Conservation (phyloP, 1,284 basidiomycete genomes). For the Malassezia cuniculi region DNA sequence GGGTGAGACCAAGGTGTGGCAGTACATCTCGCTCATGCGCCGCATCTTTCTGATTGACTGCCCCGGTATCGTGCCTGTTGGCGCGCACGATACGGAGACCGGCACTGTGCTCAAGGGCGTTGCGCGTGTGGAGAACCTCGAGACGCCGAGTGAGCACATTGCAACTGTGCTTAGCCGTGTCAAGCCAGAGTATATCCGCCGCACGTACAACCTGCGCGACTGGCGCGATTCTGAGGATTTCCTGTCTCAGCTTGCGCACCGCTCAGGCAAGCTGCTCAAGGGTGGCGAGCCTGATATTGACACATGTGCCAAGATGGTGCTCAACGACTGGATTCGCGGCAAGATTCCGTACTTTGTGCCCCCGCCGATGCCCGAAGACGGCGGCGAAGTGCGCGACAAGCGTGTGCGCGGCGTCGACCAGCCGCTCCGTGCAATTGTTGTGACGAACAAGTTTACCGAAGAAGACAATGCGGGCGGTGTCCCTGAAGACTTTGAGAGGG, state of each 20-base stretch:
- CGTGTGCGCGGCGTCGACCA: conserved; percentile 52
- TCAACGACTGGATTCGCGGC: conserved; percentile 95
- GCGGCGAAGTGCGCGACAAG: conserved; percentile 27
- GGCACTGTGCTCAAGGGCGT: conserved; percentile 92
- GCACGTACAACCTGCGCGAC: conserved; percentile 59
- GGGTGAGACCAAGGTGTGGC: conserved; percentile 99
- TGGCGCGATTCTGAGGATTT: conserved; percentile 59
- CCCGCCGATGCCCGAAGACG: conserved; percentile 47
- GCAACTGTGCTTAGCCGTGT: conserved; percentile 74
- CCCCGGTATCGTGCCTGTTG: conserved; percentile 91
- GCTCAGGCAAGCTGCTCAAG: conserved; percentile 80
- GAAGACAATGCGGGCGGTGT: conserved; percentile 40
- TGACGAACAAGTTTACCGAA: conserved; percentile 50
- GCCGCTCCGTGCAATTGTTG: conserved; percentile 52
- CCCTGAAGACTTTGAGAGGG: conserved; percentile 41
- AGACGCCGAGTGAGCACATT: conserved; percentile 86
- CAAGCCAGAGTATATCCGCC: conserved; percentile 77
- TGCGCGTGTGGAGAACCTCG: conserved; percentile 85
- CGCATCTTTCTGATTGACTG: conserved; percentile 99
- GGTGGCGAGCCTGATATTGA: conserved; percentile 90
- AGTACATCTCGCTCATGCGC: conserved; percentile 91
- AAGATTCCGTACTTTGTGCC: conserved; percentile 78
- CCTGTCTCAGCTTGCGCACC: conserved; percentile 70
- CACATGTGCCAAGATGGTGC: conserved; percentile 81
- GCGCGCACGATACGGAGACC: conserved; percentile 75